Conservation (phyloP, 2,329 filamentous ascomycete species). For the Arthrocladium fulminans region DNA sequence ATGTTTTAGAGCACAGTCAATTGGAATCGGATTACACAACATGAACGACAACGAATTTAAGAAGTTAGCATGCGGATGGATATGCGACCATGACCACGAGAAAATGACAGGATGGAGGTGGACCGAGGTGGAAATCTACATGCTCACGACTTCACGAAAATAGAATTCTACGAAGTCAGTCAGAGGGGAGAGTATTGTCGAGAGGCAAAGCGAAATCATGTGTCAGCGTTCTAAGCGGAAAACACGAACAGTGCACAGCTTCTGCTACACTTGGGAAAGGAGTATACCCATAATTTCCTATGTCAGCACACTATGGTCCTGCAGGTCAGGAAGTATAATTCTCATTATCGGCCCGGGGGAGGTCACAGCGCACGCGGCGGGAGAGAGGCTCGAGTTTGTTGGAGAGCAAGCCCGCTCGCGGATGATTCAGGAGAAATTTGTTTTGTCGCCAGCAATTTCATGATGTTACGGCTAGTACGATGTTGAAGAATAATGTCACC, state of each 20-base stretch:
- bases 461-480: constrained; percentile 9
- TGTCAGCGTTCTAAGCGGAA: constrained; percentile 9
- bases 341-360: not conserved
- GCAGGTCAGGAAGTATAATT: constrained; percentile 8
- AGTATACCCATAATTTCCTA: not conserved
- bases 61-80: constrained; percentile 1
- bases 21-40: constrained; percentile 1
- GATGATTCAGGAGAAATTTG: constrained; percentile 2
- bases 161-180: constrained; percentile 3
- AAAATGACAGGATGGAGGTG: not conserved
- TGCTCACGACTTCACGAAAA: constrained; percentile 6
- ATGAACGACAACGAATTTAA: constrained; percentile 5
- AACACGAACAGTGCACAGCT: not conserved
- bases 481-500: constrained; percentile 6
- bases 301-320: constrained; percentile 6
- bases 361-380: too few species aligned
- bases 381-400: not conserved
- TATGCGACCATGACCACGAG: not conserved
- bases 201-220: not conserved
- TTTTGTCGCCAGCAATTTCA: constrained; percentile 7
- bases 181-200: not conserved
- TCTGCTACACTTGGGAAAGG: not conserved
- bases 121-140: not conserved
- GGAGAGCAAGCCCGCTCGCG: not conserved
- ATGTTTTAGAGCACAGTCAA: not conserved